A percentile compares a stretch with the other conserved stretches of the same genome.
Conservation (phyloP, 139 green algal genomes). For the Choricystis sp. region DNA sequence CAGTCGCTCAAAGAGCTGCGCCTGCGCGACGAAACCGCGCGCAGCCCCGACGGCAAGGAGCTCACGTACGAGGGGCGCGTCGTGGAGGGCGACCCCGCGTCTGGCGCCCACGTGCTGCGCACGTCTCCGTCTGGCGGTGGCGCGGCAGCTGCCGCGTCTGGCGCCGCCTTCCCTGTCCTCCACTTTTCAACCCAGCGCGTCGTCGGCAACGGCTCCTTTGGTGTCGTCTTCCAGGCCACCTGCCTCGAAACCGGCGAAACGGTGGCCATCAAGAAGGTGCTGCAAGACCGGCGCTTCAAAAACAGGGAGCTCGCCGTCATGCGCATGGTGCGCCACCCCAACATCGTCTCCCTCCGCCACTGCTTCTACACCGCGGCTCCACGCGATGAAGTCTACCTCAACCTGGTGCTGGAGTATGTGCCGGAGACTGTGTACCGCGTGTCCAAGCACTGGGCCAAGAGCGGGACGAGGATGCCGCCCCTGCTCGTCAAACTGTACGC, state of each 20-base stretch:
- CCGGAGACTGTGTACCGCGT: constrained; percentile 96
- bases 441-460: constrained; percentile 89
- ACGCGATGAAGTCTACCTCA: constrained; percentile 76
- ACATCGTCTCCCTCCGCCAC: constrained; percentile 93
- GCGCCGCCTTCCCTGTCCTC: constrained; percentile 30
- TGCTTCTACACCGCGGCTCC: constrained; percentile 78
- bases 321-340: constrained; percentile 88
- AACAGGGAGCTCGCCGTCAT: constrained; percentile 99
- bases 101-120: constrained; percentile 29
- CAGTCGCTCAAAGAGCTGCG: constrained; percentile 43
- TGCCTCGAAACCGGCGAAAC: constrained; percentile 88
- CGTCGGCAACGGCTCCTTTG: constrained; percentile 96
- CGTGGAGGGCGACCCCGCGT: constrained; percentile 45
- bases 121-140: too few species aligned
- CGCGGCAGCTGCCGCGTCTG: too few species aligned
- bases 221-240: constrained; percentile 88
- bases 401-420: constrained; percentile 94
- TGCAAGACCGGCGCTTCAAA: constrained; percentile 99
- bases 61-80: constrained; percentile 45
- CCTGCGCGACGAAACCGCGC: constrained; percentile 21
- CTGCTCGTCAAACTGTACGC: constrained; percentile 90
- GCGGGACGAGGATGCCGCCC: constrained; percentile 80
- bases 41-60: constrained; percentile 25
- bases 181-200: constrained; percentile 81
- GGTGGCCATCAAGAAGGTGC: constrained; percentile 99